Evolutionary conservation across 495 filamentous ascomycete species (phyloP).

Genomic region (Hypoxylon fuscum): DNA sequence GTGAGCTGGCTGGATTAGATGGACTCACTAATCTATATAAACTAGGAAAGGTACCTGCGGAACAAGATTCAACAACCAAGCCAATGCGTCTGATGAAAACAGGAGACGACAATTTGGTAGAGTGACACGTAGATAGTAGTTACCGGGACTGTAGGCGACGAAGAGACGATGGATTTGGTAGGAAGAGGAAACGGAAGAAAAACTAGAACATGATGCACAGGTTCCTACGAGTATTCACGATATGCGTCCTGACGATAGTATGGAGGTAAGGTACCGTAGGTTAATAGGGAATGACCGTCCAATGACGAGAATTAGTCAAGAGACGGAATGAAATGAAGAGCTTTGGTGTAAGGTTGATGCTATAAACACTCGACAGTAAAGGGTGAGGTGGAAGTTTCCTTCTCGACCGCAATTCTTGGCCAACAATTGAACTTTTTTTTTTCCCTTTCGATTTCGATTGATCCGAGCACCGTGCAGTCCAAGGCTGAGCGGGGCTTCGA

Average conservation of each 20-base stretch:
- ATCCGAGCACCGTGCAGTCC: constrained; percentile 29
- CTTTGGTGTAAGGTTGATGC: constrained; percentile 22
- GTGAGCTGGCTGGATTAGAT: neutral
- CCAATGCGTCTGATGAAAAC: constrained; percentile 24
- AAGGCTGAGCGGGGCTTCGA: constrained; percentile 19
- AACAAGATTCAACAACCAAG: constrained; percentile 28
- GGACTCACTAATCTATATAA: constrained; percentile 36
- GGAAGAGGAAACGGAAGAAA: constrained; percentile 21
- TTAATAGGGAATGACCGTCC: constrained; percentile 10
- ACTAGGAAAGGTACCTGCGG: neutral
- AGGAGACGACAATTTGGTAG: constrained; percentile 22
- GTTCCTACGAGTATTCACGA: constrained; percentile 20
- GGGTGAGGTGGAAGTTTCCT: constrained; percentile 39
- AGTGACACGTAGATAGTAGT: constrained; percentile 44
- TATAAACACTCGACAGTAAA: constrained; percentile 22
- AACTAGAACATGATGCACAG: constrained; percentile 47
- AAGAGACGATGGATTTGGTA: constrained; percentile 28
- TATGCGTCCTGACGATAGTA: constrained; percentile 14
- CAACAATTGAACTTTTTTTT: constrained; percentile 35
- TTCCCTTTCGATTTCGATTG: constrained; percentile 36
- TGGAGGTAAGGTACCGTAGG: constrained; percentile 5
- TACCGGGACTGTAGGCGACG: constrained; percentile 42
- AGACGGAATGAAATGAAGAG: constrained; percentile 5
- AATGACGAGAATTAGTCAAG: constrained; percentile 10
- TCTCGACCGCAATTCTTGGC: constrained; percentile 21